Conservation (phyloP, 345 rosid species). For the Lumnitzera racemosa region DNA sequence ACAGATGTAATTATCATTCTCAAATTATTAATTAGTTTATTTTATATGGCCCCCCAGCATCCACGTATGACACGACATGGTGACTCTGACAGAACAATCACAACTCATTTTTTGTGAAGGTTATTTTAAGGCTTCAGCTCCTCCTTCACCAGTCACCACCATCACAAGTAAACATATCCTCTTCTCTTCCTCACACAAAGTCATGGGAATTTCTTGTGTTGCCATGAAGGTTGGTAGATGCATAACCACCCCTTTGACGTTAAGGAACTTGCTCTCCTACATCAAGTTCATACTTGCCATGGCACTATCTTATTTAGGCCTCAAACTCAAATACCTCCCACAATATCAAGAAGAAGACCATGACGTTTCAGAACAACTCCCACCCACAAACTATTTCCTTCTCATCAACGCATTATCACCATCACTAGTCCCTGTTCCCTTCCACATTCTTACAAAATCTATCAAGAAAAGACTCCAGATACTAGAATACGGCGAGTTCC, state of each 20-base stretch:
- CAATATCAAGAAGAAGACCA: neutral
- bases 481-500: neutral
- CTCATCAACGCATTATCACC: neutral
- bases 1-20: too few relatives aligned
- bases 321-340: neutral
- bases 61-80: too few relatives aligned
- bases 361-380: neutral
- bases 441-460: neutral
- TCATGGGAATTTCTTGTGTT: slow-evolving; percentile 1
- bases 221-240: neutral
- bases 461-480: neutral
- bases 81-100: too few relatives aligned
- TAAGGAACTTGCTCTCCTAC: neutral
- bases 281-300: neutral
- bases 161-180: neutral
- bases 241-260: neutral
- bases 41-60: too few relatives aligned
- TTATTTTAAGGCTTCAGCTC: neutral
- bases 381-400: neutral
- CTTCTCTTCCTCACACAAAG: neutral
- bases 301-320: neutral
- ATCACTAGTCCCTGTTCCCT: too few relatives aligned
- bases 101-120: neutral
- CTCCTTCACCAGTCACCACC: neutral
- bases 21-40: too few relatives aligned